Evolutionary conservation across 192 early-diverging fungal species (phyloP).

Genomic region (Backusella psychrophila): DNA sequence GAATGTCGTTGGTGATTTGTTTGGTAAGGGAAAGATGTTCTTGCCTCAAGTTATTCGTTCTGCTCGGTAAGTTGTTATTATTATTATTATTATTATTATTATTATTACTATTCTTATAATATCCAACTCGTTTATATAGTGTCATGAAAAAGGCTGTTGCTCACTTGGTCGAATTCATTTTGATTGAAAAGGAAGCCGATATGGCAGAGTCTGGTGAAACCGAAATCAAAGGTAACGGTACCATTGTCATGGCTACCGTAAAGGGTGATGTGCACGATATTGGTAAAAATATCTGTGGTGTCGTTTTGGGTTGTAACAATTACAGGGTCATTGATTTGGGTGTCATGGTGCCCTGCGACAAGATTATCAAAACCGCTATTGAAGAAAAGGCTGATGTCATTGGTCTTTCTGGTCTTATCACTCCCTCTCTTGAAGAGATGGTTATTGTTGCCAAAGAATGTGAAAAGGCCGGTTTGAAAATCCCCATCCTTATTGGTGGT

Average conservation of each 20-base stretch:
- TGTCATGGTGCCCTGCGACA: slow-evolving; percentile 94
- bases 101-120: neutral
- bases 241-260: slow-evolving; percentile 91
- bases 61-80: slow-evolving; percentile 55
- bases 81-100: neutral
- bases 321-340: slow-evolving; percentile 93
- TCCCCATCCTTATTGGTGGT: slow-evolving; percentile 91
- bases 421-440: slow-evolving; percentile 97
- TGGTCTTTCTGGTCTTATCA: slow-evolving; percentile 93
- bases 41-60: slow-evolving; percentile 98
- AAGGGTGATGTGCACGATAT: slow-evolving; percentile 99
- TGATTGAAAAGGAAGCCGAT: slow-evolving; percentile 80
- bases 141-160: slow-evolving; percentile 99
- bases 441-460: slow-evolving; percentile 93
- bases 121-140: slow-evolving; percentile 29
- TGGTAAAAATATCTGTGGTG: slow-evolving; percentile 97
- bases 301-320: slow-evolving; percentile 97
- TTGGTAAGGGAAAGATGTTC: slow-evolving; percentile 96
- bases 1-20: slow-evolving; percentile 91
- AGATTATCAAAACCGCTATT: slow-evolving; percentile 87
- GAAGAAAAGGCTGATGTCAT: slow-evolving; percentile 89
- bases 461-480: slow-evolving; percentile 81
- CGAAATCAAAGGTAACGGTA: slow-evolving; percentile 71
- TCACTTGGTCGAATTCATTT: slow-evolving; percentile 93
- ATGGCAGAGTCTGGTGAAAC: slow-evolving; percentile 52